Percentiles rank a stretch among this genome's conserved stretches.
These are phyloP conservation scores for Lathyrus oleraceus DNA, from an alignment of 306 rosid genomes.

Conservation along the genomic window DNA sequence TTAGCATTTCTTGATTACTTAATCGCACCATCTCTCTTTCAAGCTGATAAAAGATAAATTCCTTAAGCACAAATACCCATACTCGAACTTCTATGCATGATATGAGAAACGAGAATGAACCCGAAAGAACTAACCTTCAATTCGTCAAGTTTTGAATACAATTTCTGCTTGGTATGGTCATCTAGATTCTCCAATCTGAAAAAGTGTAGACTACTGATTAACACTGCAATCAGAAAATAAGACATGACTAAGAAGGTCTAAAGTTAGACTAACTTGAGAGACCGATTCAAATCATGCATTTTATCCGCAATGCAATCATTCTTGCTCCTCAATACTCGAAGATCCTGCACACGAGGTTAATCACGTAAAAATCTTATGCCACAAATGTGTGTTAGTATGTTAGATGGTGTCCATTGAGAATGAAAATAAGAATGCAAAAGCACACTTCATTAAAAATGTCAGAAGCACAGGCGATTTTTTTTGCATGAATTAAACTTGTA, in stretches of 20 bases:
- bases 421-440: slow-evolving; percentile 23
- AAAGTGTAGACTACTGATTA: slow-evolving; percentile 5
- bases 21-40: slow-evolving; percentile 59
- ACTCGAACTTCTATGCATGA: slow-evolving; percentile 20
- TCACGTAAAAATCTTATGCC: slow-evolving; percentile 19
- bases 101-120: slow-evolving; percentile 2
- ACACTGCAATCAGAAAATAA: slow-evolving; percentile 11
- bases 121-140: slow-evolving; percentile 63
- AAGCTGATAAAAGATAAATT: slow-evolving; percentile 47
- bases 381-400: slow-evolving; percentile 6
- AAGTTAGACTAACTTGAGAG: slow-evolving; percentile 66
- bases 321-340: slow-evolving; percentile 67
- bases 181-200: slow-evolving; percentile 65
- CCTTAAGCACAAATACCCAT: slow-evolving; percentile 5
- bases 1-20: slow-evolving; percentile 67
- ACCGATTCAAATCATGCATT: slow-evolving; percentile 74
- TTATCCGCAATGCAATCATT: slow-evolving; percentile 79
- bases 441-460: slow-evolving; percentile 3
- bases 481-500: neutral
- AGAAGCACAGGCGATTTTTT: neutral
- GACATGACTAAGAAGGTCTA: slow-evolving; percentile 22
- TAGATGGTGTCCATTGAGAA: neutral
- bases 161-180: slow-evolving; percentile 44
- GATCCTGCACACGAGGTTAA: slow-evolving; percentile 56
- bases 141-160: slow-evolving; percentile 46